Conservation (phyloP, 345 rosid species). For the Theobroma cacao region DNA sequence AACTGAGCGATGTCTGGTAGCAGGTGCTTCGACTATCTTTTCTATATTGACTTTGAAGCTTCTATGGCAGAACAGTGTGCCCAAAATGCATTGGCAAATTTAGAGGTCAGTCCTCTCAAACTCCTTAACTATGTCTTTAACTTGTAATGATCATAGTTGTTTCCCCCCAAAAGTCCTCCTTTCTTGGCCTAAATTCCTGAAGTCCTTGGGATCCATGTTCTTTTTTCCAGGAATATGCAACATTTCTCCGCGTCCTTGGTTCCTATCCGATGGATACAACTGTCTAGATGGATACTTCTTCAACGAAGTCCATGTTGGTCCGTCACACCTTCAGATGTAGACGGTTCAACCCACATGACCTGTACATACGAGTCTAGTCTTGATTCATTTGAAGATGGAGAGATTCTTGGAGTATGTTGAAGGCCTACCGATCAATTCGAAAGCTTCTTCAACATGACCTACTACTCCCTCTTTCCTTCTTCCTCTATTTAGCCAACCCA, state of each 20-base stretch:
- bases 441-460: background rate
- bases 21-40: constrained; percentile 93
- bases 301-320: background rate
- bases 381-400: background rate
- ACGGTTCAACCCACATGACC: background rate
- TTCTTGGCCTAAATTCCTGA: background rate
- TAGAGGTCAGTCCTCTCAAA: constrained; percentile 53
- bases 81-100: constrained; percentile 71
- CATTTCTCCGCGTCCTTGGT: constrained; percentile 80
- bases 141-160: background rate
- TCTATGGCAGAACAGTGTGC: constrained; percentile 92
- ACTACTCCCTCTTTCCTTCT: too few relatives aligned
- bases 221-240: constrained; percentile 85
- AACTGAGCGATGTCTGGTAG: constrained; percentile 19
- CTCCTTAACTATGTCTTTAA: background rate
- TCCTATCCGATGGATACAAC: constrained; percentile 58
- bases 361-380: background rate
- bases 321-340: background rate
- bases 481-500: too few relatives aligned
- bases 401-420: background rate
- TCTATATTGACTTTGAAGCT: constrained; percentile 87
- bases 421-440: background rate
- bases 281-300: background rate
- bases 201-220: background rate
- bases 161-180: background rate